phyloP scores from a whole-genome alignment of 441 rosid genomes.

The Croton setiger region DNA sequence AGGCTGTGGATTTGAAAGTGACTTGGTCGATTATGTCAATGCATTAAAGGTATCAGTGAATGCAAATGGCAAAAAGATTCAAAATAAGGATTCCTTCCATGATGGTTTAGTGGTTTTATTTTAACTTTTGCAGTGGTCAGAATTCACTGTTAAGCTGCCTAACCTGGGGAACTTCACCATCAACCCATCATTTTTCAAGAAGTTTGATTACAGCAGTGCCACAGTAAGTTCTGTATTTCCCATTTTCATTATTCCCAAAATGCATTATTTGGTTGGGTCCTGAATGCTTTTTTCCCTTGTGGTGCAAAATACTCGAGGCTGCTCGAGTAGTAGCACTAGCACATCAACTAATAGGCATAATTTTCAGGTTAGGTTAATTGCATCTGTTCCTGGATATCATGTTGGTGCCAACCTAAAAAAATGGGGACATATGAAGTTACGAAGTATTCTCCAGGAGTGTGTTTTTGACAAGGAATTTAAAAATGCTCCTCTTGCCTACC shows the following conservation, averaged over 20 bases:
- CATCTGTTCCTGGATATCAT: constrained; percentile 96
- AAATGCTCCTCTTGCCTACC: constrained; percentile 80
- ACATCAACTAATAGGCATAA: background rate
- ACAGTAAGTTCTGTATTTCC: constrained; percentile 33
- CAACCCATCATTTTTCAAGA: constrained; percentile 73
- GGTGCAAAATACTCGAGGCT: background rate
- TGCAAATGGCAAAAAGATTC: background rate
- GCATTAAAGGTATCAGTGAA: constrained; percentile 58
- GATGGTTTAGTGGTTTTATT: constrained; percentile 4
- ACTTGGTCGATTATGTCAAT: constrained; percentile 77
- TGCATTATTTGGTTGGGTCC: background rate
- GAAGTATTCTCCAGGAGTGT: constrained; percentile 63
- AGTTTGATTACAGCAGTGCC: constrained; percentile 70
- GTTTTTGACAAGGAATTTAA: constrained; percentile 65
- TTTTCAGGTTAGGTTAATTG: constrained; percentile 71
- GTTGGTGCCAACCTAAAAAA: constrained; percentile 65
- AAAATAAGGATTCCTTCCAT: background rate
- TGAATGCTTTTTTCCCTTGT: background rate
- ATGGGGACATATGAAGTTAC: constrained; percentile 96
- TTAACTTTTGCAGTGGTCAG: constrained; percentile 59
- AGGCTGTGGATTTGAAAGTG: constrained; percentile 71
- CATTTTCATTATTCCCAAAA: constrained; percentile 8
- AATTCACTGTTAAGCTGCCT: constrained; percentile 61
- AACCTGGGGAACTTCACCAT: constrained; percentile 53
- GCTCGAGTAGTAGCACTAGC: background rate